phyloP scores from a whole-genome alignment of 2,329 filamentous ascomycete genomes.

The Juglanconis oblonga region DNA sequence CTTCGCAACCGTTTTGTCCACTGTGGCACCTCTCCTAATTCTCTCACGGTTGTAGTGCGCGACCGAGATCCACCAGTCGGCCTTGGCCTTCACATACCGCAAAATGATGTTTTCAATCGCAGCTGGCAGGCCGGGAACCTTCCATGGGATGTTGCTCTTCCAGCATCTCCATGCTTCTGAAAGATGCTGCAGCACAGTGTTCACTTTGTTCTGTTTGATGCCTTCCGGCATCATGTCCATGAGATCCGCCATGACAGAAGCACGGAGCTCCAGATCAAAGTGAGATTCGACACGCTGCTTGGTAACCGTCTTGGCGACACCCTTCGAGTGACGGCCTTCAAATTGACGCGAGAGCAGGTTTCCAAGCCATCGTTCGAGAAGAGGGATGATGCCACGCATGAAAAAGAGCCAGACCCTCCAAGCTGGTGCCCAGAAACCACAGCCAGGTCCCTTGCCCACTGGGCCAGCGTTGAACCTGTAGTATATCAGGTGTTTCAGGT shows the following conservation, averaged over 20 bases:
- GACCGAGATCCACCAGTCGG: constrained; percentile 99
- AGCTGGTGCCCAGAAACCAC: constrained; percentile 97
- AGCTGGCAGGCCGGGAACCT: constrained; percentile 92
- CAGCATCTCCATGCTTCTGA: constrained; percentile 99
- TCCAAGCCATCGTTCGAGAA: constrained; percentile 95
- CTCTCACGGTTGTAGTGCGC: constrained; percentile 98
- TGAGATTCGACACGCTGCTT: constrained; percentile 99
- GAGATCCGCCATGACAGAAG: constrained; percentile 96
- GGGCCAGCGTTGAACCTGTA: constrained; percentile 97
- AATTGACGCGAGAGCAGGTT: constrained; percentile 97
- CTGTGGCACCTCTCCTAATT: constrained; percentile 91
- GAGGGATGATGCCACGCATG: constrained; percentile 95
- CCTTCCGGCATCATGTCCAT: constrained; percentile 99
- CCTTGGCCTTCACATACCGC: constrained; percentile 98
- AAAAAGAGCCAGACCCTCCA: constrained; percentile 99
- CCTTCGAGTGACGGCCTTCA: constrained; percentile 97
- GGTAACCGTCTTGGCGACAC: constrained; percentile 97
- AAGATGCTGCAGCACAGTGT: constrained; percentile 93
- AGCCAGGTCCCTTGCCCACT: constrained; percentile 95
- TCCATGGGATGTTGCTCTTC: constrained; percentile 99
- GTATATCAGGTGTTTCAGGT: constrained; percentile 98
- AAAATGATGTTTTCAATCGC: constrained; percentile 99
- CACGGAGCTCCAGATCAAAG: constrained; percentile 93
- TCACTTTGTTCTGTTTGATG: constrained; percentile 99
- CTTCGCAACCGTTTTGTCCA: constrained; percentile 99